Base-by-base conservation (phyloP, 2,329 filamentous ascomycete species). In the Cordyceps pruinosa region DNA sequence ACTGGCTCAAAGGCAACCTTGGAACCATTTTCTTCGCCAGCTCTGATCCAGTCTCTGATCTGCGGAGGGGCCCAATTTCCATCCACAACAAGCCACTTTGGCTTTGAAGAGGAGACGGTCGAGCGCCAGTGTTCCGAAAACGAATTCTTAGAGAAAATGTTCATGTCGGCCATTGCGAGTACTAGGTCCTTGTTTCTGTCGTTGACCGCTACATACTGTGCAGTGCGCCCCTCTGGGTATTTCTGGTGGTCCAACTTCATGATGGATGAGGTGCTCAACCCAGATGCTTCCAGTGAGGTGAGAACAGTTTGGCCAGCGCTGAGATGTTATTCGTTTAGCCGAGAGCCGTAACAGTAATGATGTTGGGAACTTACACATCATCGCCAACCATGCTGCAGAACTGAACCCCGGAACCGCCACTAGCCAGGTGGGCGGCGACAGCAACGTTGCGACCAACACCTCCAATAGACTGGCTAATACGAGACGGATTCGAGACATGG, bases 91-190 rank as follows among this genome's bases (percentile, higher is more conserved):
- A 94, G 77, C 84, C 89, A 94, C 61, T 82, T 82, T n/a, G 86
- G 89, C 63, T 75, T 78, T 13, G 79, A 75, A 3, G 75, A 71
- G 13, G 74, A 70, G 8, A 90, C 73, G 28, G 82, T 75, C 1
- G 83, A 78, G 50, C 79, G 77, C 85, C 87, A 90, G 62, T 80
- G 74, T 9, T 76, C 69, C 0, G 77, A 70, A 60, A 81, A 79
- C 1, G 77, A 75, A 59, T 80, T 73, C 17, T 73, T 67, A n/a
- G 84, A 80, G 48, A 96, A 82, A 64, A 96, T 93, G 56, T 79
- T 82, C 91, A 97, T 97, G 68, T 97, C 94, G 5, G 93, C 92
- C 90, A 97, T 96, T 46, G 91, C 93, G 61, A 97, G 73, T n/a
- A 92, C 80, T 2, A 99, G 82, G 61, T 92, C 88, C 70, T 91